phyloP scores from a whole-genome alignment of 2,329 filamentous ascomycete species.

The Exophiala mesophila region DNA sequence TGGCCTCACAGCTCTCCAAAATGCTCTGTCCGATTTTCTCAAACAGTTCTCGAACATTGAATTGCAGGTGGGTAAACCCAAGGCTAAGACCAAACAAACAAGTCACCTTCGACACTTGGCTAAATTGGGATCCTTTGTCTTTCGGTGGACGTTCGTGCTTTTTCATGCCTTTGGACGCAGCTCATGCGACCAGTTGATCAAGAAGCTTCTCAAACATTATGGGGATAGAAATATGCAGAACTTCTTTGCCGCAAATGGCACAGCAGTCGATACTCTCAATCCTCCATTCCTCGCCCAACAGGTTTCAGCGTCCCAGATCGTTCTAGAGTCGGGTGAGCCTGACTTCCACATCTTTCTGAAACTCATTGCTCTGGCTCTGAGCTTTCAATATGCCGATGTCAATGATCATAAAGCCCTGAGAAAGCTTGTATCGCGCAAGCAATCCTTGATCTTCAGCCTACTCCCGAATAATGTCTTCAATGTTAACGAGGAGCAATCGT shows the following conservation, averaged over 20 bases:
- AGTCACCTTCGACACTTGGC: constrained; percentile 2
- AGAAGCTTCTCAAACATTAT: constrained; percentile 21
- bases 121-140: constrained; percentile 12
- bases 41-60: constrained; percentile 10
- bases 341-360: constrained; percentile 24
- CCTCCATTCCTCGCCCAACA: constrained; percentile 15
- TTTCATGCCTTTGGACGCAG: constrained; percentile 5
- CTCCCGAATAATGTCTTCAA: constrained; percentile 18
- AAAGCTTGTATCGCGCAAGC: constrained; percentile 13
- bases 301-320: constrained; percentile 3
- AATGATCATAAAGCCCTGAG: constrained; percentile 1
- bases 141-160: constrained; percentile 18
- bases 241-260: constrained; percentile 14
- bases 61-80: background rate
- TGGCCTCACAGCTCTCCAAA: constrained; percentile 7
- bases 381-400: background rate
- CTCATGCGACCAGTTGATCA: constrained; percentile 14
- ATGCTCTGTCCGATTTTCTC: constrained; percentile 13
- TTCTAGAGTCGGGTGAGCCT: constrained; percentile 12
- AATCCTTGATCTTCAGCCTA: constrained; percentile 20
- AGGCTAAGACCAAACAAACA: background rate
- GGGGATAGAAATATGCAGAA: constrained; percentile 22
- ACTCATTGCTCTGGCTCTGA: constrained; percentile 17
- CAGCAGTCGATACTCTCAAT: background rate
- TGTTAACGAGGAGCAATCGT: constrained; percentile 12